Evolutionary conservation across 768 basidiomycete genomes (phyloP).

Genomic region (Xanthoconium purpureum): DNA sequence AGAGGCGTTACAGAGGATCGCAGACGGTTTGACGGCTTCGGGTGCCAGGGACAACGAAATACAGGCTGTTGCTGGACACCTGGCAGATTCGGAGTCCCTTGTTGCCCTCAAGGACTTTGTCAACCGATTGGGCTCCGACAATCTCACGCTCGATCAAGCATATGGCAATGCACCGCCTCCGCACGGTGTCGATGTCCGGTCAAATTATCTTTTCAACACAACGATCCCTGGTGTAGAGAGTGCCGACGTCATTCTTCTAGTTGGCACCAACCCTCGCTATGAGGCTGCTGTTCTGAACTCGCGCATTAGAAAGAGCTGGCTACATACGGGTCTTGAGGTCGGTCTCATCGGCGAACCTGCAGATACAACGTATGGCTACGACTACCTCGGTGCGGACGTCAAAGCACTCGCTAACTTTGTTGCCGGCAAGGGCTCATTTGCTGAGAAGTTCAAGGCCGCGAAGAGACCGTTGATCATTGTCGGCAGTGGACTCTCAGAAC

Average conservation of each 20-base stretch:
- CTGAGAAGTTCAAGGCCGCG: conserved; percentile 81
- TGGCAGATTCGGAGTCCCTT: conserved; percentile 92
- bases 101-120: conserved; percentile 91
- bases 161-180: conserved; percentile 67
- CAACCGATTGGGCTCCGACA: conserved; percentile 93
- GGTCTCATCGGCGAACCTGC: conserved; percentile 88
- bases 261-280: conserved; percentile 96
- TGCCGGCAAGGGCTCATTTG: conserved; percentile 76
- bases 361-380: conserved; percentile 91
- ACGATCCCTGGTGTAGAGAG: conserved; percentile 88
- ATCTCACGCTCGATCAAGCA: conserved; percentile 75
- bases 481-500: conserved; percentile 83
- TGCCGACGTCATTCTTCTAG: conserved; percentile 88
- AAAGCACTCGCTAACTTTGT: conserved; percentile 76
- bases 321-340: conserved; percentile 82
- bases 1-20: conserved; percentile 74
- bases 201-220: conserved; percentile 95
- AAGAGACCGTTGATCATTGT: conserved; percentile 92
- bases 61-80: conserved; percentile 87
- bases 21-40: conserved; percentile 71
- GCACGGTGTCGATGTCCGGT: conserved; percentile 85
- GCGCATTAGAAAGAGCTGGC: conserved; percentile 92
- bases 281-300: conserved; percentile 98
- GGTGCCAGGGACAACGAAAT: conserved; percentile 91
- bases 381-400: conserved; percentile 77